Evolutionary conservation across 305 asterid species (phyloP).

Genomic region (Striga hermonthica): DNA sequence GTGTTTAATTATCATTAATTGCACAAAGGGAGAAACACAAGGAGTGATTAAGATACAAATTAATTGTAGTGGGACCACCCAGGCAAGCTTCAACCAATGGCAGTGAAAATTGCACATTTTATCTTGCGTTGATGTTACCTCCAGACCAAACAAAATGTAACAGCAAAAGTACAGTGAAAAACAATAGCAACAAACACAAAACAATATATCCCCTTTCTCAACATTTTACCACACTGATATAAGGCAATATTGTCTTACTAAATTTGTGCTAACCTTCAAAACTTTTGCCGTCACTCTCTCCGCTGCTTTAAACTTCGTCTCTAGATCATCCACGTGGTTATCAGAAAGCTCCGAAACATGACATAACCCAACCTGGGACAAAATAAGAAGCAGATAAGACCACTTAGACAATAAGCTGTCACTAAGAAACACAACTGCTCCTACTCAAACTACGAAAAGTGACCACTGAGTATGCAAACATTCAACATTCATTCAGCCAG

Average conservation of each 20-base stretch:
- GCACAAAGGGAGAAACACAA: not conserved
- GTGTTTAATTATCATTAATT: conserved; percentile 15
- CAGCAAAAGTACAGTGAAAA: not conserved
- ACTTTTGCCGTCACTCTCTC: conserved; percentile 73
- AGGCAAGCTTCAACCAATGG: not conserved
- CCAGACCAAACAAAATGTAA: not conserved
- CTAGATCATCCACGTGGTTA: conserved; percentile 53
- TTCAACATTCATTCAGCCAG: not conserved
- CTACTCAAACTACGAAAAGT: not conserved
- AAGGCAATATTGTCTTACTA: conserved; percentile 9
- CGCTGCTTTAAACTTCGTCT: conserved; percentile 57
- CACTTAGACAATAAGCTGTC: conserved; percentile 11
- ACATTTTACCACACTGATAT: not conserved
- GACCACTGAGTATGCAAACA: not conserved
- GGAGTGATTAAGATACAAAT: not conserved
- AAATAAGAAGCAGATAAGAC: conserved; percentile 33
- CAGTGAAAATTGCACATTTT: not conserved
- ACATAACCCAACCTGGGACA: conserved; percentile 83
- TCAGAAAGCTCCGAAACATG: conserved; percentile 92
- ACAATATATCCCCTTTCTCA: too few species aligned
- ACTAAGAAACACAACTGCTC: not conserved
- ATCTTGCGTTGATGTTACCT: not conserved
- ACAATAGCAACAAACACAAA: too few species aligned
- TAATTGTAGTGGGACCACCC: not conserved
- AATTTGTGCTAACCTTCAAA: conserved; percentile 62